Conservation (phyloP, 164 flowering plant genomes). For the Chloranthus sessilifolius region DNA sequence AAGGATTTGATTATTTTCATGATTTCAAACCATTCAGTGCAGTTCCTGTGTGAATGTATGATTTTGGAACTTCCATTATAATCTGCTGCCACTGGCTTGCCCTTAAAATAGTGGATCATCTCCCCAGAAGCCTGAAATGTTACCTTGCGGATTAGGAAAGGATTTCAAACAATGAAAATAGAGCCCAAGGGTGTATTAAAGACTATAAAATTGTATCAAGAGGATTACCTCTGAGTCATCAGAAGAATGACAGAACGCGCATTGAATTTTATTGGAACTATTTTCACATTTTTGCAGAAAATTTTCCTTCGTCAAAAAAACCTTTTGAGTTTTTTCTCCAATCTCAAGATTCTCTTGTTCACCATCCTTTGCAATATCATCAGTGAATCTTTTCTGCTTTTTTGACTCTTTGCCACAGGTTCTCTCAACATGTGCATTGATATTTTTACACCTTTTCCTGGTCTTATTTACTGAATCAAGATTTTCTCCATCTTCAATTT, state of each 20-base stretch:
- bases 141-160: slow-evolving; percentile 5
- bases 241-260: slow-evolving; percentile 80
- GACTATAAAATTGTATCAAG: neutral
- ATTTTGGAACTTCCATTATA: slow-evolving; percentile 34
- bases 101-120: slow-evolving; percentile 67
- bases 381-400: slow-evolving; percentile 17
- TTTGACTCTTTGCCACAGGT: slow-evolving; percentile 7
- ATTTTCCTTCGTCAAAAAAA: slow-evolving; percentile 10
- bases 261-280: slow-evolving; percentile 21
- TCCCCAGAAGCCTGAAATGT: slow-evolving; percentile 63
- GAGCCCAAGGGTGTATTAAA: neutral
- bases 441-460: neutral
- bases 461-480: slow-evolving; percentile 3
- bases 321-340: slow-evolving; percentile 15
- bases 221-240: slow-evolving; percentile 56
- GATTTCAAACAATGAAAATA: neutral
- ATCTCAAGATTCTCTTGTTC: slow-evolving; percentile 9
- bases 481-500: neutral
- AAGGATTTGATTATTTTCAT: too few relatives aligned
- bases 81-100: slow-evolving; percentile 55
- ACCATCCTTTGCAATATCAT: slow-evolving; percentile 12
- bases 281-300: slow-evolving; percentile 41
- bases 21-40: slow-evolving; percentile 71
- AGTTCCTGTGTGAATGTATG: slow-evolving; percentile 71
- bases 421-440: neutral